Evolutionary conservation across 768 basidiomycete genomes (phyloP).

Genomic region (Dioszegia hungarica): DNA sequence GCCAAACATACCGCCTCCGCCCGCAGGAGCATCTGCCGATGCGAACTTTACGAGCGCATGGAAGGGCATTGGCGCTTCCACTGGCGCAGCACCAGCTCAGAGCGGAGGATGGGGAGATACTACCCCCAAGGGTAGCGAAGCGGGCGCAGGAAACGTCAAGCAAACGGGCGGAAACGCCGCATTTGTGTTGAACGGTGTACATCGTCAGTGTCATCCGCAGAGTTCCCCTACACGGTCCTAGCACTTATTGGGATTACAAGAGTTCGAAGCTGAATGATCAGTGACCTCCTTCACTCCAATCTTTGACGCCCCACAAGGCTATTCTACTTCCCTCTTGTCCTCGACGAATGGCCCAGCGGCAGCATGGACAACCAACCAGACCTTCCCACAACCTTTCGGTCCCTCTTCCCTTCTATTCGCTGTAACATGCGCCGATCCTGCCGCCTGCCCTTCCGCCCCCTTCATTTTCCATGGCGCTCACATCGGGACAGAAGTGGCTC

Average conservation of each 20-base stretch:
- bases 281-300: constrained; percentile 1
- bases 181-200: not conserved
- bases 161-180: not conserved
- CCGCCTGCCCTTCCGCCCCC: not conserved
- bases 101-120: not conserved
- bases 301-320: not conserved
- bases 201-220: not conserved
- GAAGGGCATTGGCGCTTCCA: not conserved
- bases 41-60: not conserved
- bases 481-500: not conserved
- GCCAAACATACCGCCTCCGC: not conserved
- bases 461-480: not conserved
- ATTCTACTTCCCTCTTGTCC: not conserved
- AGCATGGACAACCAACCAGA: not conserved
- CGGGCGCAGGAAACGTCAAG: not conserved
- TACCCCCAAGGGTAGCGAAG: no score
- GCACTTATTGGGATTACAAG: no score
- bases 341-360: not conserved
- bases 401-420: not conserved
- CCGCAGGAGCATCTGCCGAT: not conserved
- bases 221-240: no score
- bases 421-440: not conserved
- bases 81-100: no score
- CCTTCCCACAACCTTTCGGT: not conserved
- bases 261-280: not conserved